Evolutionary conservation across 1,284 basidiomycete species (phyloP), one percentile per base, ranked within the genome.

Genomic region (Ceraceosorus bombacis): DNA sequence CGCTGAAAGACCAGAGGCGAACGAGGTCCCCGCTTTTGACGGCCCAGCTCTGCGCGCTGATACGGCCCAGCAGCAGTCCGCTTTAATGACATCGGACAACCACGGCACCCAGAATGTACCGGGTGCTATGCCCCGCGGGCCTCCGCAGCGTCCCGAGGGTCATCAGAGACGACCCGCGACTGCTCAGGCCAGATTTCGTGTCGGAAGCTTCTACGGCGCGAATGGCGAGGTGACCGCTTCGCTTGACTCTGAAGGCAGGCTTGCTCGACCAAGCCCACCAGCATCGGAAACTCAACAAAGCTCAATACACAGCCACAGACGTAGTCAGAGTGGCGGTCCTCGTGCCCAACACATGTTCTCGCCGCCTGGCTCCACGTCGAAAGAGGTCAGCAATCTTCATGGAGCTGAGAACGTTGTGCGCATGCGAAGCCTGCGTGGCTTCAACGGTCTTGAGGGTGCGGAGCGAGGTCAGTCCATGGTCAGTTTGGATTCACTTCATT

Each of bases 121-220:
- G 27, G 27, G 27, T 27, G 27, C 27, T 27, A 2, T 27, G 27
- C 27, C 27, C 2, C 27, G 27, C 27, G 27, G 27, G 27, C 27
- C 27, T 27, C 27, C 27, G 27, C 27, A 27, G 27, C 27, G 27
- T 27, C 27, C 27, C 3, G 27, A 27, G 27, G 27, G 27, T 27
- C 27, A 27, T 27, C 49, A 0, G 40, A 9, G 39, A 39, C 36
- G 39, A 41, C 40, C 43, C 37, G 37, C 8, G 10, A 8, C 46
- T 51, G 10, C 36, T 10, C 8, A 56, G 54, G 36, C 13, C n/a
- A 12, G 17, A 17, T 36, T 56, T 27, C 53, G 59, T 13, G 70
- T 72, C 6, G 70, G 69, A 38, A 68, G 64, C 62, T 70, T 72
- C 59, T 72, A 72, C 52, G 68, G 59, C 0, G 59, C 64, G 9